phyloP scores from a whole-genome alignment of 2,329 filamentous ascomycete species.

The Colletotrichum graminicola region DNA sequence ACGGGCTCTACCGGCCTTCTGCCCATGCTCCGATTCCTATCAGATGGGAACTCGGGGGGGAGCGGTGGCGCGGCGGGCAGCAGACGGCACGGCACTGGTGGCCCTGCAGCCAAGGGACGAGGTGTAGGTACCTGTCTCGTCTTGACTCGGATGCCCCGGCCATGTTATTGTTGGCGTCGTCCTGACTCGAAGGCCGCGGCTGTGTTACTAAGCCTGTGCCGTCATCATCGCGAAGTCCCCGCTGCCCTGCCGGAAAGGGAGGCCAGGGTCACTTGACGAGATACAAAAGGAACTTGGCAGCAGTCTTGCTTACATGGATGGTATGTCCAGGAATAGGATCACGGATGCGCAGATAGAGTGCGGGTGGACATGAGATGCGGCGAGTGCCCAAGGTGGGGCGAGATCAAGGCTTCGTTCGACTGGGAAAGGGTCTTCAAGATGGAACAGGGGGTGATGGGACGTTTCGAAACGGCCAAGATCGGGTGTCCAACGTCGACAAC shows the following conservation, averaged over 20 bases:
- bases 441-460: constrained; percentile 9
- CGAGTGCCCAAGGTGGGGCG: neutral
- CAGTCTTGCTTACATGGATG: neutral
- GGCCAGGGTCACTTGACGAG: neutral
- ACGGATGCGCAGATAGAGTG: constrained; percentile 33
- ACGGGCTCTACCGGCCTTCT: neutral
- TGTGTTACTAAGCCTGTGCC: neutral
- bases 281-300: constrained; percentile 9
- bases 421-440: neutral
- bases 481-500: neutral
- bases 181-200: neutral
- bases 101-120: too few relatives aligned
- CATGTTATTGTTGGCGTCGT: neutral
- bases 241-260: neutral
- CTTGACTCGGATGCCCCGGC: neutral
- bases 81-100: too few relatives aligned
- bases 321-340: constrained; percentile 20
- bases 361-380: neutral
- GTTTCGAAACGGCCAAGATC: constrained; percentile 34
- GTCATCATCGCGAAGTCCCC: neutral
- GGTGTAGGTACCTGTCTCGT: neutral
- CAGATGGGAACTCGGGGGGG: too few relatives aligned
- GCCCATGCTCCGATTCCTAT: neutral
- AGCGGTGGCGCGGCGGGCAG: neutral
- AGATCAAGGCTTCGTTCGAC: neutral